Evolutionary conservation across 2,329 filamentous ascomycete species (phyloP), one percentile per base, ranked within the genome.

Genomic region (Claviceps sp.): DNA sequence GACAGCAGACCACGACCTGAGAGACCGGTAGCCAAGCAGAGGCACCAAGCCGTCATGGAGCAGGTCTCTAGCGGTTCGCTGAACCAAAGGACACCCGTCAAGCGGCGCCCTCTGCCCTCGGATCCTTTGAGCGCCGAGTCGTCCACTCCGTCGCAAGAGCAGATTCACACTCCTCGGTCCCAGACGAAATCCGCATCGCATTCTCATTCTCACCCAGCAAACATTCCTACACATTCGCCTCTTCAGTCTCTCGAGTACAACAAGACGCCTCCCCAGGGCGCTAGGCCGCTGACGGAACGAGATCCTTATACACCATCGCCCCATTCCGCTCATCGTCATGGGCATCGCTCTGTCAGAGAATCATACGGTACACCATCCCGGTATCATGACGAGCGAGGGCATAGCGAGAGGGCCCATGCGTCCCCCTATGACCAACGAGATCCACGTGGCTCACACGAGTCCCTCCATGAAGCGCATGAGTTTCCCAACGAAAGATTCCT

Each of bases 1-100:
- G 93, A 98, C 66, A 83, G 78, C 52, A 79, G 91, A 26, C 86
- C 89, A 20, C 93, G 93, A 68, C 77, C 78, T 13, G 88, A 94
- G 54, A 89, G 85, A 68, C 70, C 75, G 1, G 70, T 70, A 7
- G 75, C 79, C 55, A 83, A 79, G 63, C 70, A 76, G 54, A 79
- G 70, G 60, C 63, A 65, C 36, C 63, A 67, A 43, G 59, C 66
- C 48, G 56, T 64, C 22, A 57, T 69, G 5, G 68, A 69, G 47
- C 61, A 64, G 54, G 71, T 67, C 54, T 60, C 62, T 51, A 60
- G 62, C 52, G 67, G 60, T 55, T 68, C 66, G 50, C 64, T 67
- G 51, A 66, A 76, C 72, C 54, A 78, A 58, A 72, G 75, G 58
- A 76, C 79, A 26, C 76, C 81, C 46, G 80, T 94, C 46, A 95